A percentile compares a stretch with the other conserved stretches of the same genome.
Evolutionary conservation across 2,329 filamentous ascomycete species (phyloP).

Genomic region (Purpureocillium takamizusanense): DNA sequence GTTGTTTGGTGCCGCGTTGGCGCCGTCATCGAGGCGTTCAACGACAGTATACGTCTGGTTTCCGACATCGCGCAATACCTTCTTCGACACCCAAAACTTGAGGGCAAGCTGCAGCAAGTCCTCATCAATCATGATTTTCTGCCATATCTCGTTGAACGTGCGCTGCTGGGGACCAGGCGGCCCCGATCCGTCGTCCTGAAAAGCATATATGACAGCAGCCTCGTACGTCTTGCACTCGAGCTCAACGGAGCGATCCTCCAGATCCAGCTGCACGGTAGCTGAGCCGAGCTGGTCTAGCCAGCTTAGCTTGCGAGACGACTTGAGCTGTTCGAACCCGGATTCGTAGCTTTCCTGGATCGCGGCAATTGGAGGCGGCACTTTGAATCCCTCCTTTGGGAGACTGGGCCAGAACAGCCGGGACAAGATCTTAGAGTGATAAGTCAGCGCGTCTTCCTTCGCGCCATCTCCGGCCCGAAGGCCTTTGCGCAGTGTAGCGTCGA

Average conservation of each 20-base stretch:
- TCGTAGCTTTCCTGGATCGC: conserved; percentile 63
- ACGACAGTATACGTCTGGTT: conserved; percentile 57
- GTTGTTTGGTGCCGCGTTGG: conserved; percentile 12
- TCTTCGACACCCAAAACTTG: conserved; percentile 61
- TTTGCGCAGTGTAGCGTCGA: conserved; percentile 59
- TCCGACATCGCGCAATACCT: conserved; percentile 50
- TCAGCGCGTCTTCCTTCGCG: conserved; percentile 11
- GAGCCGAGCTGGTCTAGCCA: conserved; percentile 81
- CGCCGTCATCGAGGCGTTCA: conserved; percentile 45
- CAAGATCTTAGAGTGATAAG: conserved; percentile 74
- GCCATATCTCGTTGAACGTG: conserved; percentile 44
- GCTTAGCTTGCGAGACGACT: conserved; percentile 74
- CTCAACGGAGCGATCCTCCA: conserved; percentile 68
- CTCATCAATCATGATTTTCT: conserved; percentile 62
- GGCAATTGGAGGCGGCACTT: conserved; percentile 48
- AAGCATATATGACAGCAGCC: conserved; percentile 79
- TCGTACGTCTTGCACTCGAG: conserved; percentile 76
- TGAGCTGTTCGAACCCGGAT: conserved; percentile 67
- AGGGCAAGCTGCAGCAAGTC: conserved; percentile 60
- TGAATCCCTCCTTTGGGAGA: conserved; percentile 61
- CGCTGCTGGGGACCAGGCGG: conserved; percentile 25
- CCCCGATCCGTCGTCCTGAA: conserved; percentile 43
- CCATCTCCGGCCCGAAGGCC: conserved; percentile 13
- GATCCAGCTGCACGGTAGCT: conserved; percentile 70
- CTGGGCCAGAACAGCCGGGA: conserved; percentile 92